Percentiles rank a stretch among this genome's conserved stretches.
Evolutionary conservation across 192 early-diverging fungal species (phyloP).

Genomic region (Thoreauomyces humboldtii): DNA sequence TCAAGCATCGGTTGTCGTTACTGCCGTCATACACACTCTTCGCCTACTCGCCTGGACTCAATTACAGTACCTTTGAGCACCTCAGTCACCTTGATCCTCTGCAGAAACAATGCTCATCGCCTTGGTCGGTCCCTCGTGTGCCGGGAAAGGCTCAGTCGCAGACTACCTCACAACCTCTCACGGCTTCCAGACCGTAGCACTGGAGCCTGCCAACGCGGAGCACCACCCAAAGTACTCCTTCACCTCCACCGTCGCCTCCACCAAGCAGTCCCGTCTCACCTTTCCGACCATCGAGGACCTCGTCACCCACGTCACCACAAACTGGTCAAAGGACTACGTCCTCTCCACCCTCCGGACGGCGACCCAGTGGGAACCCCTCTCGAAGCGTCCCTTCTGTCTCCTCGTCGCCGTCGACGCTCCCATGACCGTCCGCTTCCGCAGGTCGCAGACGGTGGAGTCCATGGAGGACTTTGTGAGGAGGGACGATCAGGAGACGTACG

Average conservation of each 20-base stretch:
- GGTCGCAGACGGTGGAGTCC: constrained; percentile 1
- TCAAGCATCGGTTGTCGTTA: no score
- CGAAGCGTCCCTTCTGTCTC: constrained; percentile 74
- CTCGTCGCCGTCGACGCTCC: constrained; percentile 86
- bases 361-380: constrained; percentile 57
- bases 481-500: constrained; percentile 19
- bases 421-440: constrained; percentile 58
- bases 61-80: no score
- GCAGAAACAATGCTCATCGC: constrained; percentile 73
- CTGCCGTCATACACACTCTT: no score
- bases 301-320: constrained; percentile 65
- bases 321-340: constrained; percentile 75
- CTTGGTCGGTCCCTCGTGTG: constrained; percentile 60
- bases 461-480: background rate
- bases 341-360: constrained; percentile 59
- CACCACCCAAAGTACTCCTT: background rate
- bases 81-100: no score
- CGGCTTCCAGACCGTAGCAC: constrained; percentile 47
- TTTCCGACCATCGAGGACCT: constrained; percentile 63
- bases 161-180: constrained; percentile 51
- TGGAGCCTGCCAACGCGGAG: constrained; percentile 10
- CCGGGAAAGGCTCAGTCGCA: constrained; percentile 67
- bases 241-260: background rate
- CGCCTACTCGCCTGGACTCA: no score
- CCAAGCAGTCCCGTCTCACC: no score